Evolutionary conservation across 306 rosid species (phyloP).

Genomic region (Glycyrrhiza uralensis): DNA sequence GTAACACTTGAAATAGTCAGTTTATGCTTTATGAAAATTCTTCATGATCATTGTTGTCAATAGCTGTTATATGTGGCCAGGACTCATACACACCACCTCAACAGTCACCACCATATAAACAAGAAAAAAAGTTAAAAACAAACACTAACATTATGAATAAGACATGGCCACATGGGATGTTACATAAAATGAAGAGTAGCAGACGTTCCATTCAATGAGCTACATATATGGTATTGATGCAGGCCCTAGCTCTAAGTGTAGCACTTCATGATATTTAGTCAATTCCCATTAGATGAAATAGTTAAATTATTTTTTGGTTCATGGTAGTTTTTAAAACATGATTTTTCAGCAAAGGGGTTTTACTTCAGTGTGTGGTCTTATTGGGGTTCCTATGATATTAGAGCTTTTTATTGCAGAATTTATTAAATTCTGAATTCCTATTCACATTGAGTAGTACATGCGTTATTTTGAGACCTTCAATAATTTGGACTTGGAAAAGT

Average conservation of each 20-base stretch:
- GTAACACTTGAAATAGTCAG: not conserved
- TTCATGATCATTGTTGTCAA: not conserved
- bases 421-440: not conserved
- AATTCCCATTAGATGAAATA: not conserved
- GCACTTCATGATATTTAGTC: not conserved
- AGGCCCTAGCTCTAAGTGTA: not conserved
- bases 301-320: not conserved
- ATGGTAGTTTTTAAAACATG: not conserved
- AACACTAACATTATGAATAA: not conserved
- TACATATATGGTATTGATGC: not conserved
- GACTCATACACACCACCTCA: not conserved
- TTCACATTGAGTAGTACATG: not conserved
- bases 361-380: not conserved
- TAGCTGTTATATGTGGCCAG: not conserved
- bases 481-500: not conserved
- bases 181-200: not conserved
- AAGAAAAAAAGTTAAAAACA: not conserved
- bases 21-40: not conserved
- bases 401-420: not conserved
- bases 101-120: not conserved
- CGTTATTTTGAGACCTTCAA: not conserved
- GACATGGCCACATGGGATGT: not conserved
- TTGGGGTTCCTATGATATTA: not conserved
- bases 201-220: not conserved
- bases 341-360: not conserved